Evolutionary conservation across 106 monocot species (phyloP), one percentile per base, ranked within the genome.

Genomic region (Dendrobium huoshanense): DNA sequence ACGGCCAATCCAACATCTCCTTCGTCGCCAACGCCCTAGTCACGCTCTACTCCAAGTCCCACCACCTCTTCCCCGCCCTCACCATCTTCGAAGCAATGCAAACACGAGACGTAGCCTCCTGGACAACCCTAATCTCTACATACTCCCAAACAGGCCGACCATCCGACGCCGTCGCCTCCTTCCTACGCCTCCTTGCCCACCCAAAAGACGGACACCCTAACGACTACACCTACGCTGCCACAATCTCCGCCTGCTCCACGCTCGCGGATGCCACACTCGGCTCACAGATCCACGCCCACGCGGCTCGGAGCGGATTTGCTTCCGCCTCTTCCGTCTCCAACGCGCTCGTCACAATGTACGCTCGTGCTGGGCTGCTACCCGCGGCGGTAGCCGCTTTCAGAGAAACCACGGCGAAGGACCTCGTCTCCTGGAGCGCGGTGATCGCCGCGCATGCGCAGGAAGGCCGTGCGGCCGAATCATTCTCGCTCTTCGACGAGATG

Each of bases 391-490:
- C 54, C 7, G 31, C 86, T 33, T 96, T 96, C 77, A 73, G 75
- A 2, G 90, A 90, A 55, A 89, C 81, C 65, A 8, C 18, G 15
- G 22, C 64, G 0, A 92, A 83, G 56, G 94, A 96, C 77, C 54
- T 92, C 15, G 87, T 96, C 4, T 92, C 96, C 7, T 96, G 94
- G 94, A 92, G 84, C 59, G 87, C 94, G 5, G 85, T 96, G 25
- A 87, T 96, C 72, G 90, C 90, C 3, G 90, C 83, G 16, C 83
- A 92, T 75, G 78, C 87, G 27, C 87, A 85, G 51, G 87, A 89
- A 55, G 92, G 92, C 7, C 58, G 75, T 18, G 78, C 77, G 11
- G 83, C 82, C 70, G 81, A 82, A 40, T 84, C 91, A 0, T 94
- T 96, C 70, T 16, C 19, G 3, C 79, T 94, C 4, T 88, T 94